Evolutionary conservation across 164 flowering plant species (phyloP).

Genomic region (Houttuynia cordata): DNA sequence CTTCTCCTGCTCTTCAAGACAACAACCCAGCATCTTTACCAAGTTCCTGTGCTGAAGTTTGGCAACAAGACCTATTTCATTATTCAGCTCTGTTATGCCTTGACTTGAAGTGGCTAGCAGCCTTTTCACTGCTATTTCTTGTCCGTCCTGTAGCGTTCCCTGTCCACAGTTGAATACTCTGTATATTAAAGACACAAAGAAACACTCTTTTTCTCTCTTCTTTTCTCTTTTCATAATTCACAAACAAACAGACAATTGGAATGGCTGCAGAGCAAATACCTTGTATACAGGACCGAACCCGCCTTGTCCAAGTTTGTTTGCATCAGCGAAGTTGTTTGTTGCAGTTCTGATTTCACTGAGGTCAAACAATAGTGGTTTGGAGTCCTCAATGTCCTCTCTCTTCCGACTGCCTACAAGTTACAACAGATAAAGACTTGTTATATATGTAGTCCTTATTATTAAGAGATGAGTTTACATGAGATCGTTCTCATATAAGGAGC

Average conservation of each 20-base stretch:
- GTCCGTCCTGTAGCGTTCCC: slow-evolving; percentile 23
- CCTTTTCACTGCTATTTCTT: slow-evolving; percentile 34
- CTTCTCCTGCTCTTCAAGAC: slow-evolving; percentile 25
- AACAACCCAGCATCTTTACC: slow-evolving; percentile 27
- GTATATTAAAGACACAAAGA: not conserved
- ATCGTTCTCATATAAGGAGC: too few species aligned
- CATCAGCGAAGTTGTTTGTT: slow-evolving; percentile 25
- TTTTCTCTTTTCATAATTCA: too few species aligned
- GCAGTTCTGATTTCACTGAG: slow-evolving; percentile 14
- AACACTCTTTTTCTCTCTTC: too few species aligned
- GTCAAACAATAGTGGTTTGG: slow-evolving; percentile 10
- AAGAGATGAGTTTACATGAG: too few species aligned
- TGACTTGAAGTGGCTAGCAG: slow-evolving; percentile 22
- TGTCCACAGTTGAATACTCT: slow-evolving; percentile 1
- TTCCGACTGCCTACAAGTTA: not conserved
- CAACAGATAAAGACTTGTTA: not conserved
- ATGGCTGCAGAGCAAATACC: slow-evolving; percentile 11
- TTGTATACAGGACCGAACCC: slow-evolving; percentile 39
- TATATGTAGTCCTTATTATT: not conserved
- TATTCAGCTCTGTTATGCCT: slow-evolving; percentile 29
- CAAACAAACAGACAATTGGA: too few species aligned
- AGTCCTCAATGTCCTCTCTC: slow-evolving; percentile 1
- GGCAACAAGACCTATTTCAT: slow-evolving; percentile 23
- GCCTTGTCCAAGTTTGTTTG: slow-evolving; percentile 33
- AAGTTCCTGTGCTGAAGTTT: slow-evolving; percentile 37